Evolutionary conservation across 768 basidiomycete genomes (phyloP), one percentile per base, ranked within the genome.

Genomic region (Suillus fuscotomentosus): DNA sequence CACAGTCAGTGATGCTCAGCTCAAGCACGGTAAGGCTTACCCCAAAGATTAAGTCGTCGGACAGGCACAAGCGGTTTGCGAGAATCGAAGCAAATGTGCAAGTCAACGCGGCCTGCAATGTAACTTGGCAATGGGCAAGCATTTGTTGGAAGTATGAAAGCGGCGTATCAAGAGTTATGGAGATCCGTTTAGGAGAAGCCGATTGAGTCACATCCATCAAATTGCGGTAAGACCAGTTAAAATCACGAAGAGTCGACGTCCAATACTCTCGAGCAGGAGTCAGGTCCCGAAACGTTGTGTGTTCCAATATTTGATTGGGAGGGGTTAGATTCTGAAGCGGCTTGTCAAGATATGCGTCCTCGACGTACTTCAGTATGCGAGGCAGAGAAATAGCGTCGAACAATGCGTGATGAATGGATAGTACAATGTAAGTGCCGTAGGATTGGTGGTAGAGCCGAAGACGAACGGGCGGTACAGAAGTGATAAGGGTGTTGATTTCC

Each of bases 331-430:
- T 43, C 17, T 67, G 57, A 17, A 66, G 66, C 17, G 66, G 60
- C 38, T 57, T 64, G 38, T 45, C 62, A 22, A 62, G 34, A 31
- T 73, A 68, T 36, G 65, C 65, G 3, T 68, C 67, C 55, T 77
- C 76, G 7, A 74, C 68, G 22, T 70, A 67, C 31, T 70, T 72
- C 50, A 77, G 65, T n/a, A 76, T 61, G 31, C 68, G 66, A 1
- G 76, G 67, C 3, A 77, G 64, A 20, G 76, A 77, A 39, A 72
- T 66, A 3, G 74, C 76, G 60, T 77, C 76, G 63, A 74, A 77
- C 8, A 77, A 62, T 3, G 75, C 75, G 31, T 77, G 76, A 50
- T 77, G 76, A 38, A 77, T 76, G 7, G 77, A 76, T 42, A 77
- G 65, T 17, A 65, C 68, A 41, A 72, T 34, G 63, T 69, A 67